Evolutionary conservation across 2,329 filamentous ascomycete species (phyloP).

Genomic region (Exophiala xenobiotica): DNA sequence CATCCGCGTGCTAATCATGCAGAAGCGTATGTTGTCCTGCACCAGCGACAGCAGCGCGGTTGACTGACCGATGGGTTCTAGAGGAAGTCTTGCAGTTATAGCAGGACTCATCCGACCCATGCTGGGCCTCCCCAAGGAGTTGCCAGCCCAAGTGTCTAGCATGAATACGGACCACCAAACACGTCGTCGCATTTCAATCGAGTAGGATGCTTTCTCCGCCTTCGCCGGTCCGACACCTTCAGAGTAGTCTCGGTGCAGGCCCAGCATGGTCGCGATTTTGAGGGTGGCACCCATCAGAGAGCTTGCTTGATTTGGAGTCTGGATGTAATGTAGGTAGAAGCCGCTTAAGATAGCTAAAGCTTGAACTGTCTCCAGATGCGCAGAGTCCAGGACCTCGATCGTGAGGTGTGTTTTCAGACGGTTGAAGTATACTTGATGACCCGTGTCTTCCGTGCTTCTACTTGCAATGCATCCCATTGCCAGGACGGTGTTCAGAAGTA

Average conservation of each 20-base stretch:
- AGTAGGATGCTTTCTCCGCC: slow-evolving; percentile 50
- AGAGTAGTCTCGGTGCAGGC: slow-evolving; percentile 65
- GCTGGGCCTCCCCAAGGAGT: slow-evolving; percentile 68
- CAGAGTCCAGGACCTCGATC: slow-evolving; percentile 67
- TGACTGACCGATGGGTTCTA: slow-evolving; percentile 47
- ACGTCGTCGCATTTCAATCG: slow-evolving; percentile 61
- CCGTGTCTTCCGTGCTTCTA: slow-evolving; percentile 61
- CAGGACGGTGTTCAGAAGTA: slow-evolving; percentile 73
- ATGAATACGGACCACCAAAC: slow-evolving; percentile 77
- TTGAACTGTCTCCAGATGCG: slow-evolving; percentile 62
- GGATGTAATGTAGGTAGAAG: slow-evolving; percentile 76
- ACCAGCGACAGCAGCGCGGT: slow-evolving; percentile 15
- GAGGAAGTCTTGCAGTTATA: slow-evolving; percentile 65
- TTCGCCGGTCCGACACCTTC: slow-evolving; percentile 45
- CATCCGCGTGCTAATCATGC: slow-evolving; percentile 73
- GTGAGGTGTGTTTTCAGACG: slow-evolving; percentile 65
- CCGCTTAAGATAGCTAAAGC: not conserved
- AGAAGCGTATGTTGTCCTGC: slow-evolving; percentile 74
- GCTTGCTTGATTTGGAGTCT: slow-evolving; percentile 74
- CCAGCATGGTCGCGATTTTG: slow-evolving; percentile 71
- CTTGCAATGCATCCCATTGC: slow-evolving; percentile 71
- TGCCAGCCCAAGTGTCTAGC: slow-evolving; percentile 71
- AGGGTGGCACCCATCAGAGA: slow-evolving; percentile 69
- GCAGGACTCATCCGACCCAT: slow-evolving; percentile 66
- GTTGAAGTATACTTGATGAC: slow-evolving; percentile 66